Conservation (phyloP, 306 rosid species). For the Quercus alba region DNA sequence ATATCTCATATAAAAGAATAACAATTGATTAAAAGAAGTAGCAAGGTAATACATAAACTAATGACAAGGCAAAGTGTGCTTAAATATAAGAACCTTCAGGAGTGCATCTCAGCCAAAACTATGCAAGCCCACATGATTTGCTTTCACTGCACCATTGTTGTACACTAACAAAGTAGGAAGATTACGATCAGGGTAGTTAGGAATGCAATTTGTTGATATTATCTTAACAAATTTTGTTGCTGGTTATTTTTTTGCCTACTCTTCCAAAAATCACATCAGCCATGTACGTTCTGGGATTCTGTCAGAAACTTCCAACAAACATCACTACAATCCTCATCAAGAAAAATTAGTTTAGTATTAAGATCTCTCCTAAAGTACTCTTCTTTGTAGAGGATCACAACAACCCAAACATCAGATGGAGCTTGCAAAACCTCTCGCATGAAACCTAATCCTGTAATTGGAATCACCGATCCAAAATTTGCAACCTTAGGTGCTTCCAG, state of each 20-base stretch:
- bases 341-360: not conserved
- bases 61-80: not conserved
- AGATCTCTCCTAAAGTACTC: slow-evolving; percentile 46
- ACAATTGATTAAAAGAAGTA: not conserved
- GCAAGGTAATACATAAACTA: slow-evolving; percentile 4
- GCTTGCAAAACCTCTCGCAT: slow-evolving; percentile 93
- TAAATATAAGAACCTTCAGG: slow-evolving; percentile 68
- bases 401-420: slow-evolving; percentile 96
- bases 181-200: slow-evolving; percentile 76
- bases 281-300: slow-evolving; percentile 75
- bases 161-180: slow-evolving; percentile 85
- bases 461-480: slow-evolving; percentile 72
- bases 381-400: slow-evolving; percentile 81
- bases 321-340: not conserved
- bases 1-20: not conserved
- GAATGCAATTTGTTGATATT: slow-evolving; percentile 92
- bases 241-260: slow-evolving; percentile 67
- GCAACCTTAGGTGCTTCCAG: slow-evolving; percentile 73
- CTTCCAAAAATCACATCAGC: slow-evolving; percentile 81
- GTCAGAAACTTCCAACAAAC: slow-evolving; percentile 11
- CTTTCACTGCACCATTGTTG: slow-evolving; percentile 90
- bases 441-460: slow-evolving; percentile 91
- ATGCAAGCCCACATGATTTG: slow-evolving; percentile 74
- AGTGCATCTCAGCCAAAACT: slow-evolving; percentile 84
- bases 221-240: slow-evolving; percentile 91